Conservation (phyloP, 345 rosid genomes). For the Orychophragmus violaceus region DNA sequence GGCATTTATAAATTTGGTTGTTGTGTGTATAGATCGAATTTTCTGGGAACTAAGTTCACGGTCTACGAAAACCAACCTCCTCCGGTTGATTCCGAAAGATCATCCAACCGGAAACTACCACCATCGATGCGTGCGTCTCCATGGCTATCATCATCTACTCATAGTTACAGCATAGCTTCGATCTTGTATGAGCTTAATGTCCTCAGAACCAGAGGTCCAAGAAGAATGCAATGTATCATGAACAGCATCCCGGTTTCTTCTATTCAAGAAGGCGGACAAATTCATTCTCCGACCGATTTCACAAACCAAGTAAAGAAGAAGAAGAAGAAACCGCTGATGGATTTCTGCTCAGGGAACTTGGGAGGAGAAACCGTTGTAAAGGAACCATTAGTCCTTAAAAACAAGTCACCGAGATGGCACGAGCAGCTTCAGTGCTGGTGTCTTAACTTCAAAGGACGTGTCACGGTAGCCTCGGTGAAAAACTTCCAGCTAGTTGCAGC, state of each 20-base stretch:
- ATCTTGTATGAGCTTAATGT: slow-evolving; percentile 75
- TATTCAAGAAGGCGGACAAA: slow-evolving; percentile 57
- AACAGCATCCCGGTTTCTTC: slow-evolving; percentile 56
- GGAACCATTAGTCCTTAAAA: slow-evolving; percentile 62
- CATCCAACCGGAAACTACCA: slow-evolving; percentile 32
- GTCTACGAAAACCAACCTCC: slow-evolving; percentile 64
- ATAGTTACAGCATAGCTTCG: slow-evolving; percentile 42
- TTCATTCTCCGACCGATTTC: slow-evolving; percentile 51
- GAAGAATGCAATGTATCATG: slow-evolving; percentile 81
- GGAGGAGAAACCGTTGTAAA: slow-evolving; percentile 18
- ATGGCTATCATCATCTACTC: slow-evolving; percentile 28
- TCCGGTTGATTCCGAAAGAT: slow-evolving; percentile 24
- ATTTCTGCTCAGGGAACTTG: slow-evolving; percentile 36
- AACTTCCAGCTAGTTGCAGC: slow-evolving; percentile 87
- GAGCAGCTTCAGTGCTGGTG: slow-evolving; percentile 97
- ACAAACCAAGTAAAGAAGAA: slow-evolving; percentile 42
- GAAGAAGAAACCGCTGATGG: slow-evolving; percentile 42
- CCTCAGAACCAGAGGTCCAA: slow-evolving; percentile 83
- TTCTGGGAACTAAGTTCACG: slow-evolving; percentile 84
- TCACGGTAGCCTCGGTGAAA: slow-evolving; percentile 87
- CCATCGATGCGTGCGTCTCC: slow-evolving; percentile 44
- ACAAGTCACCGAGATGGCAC: slow-evolving; percentile 96
- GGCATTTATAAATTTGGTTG: background rate
- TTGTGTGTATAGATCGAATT: slow-evolving; percentile 66
- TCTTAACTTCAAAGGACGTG: slow-evolving; percentile 85